These are phyloP conservation scores for Dissophora ornata DNA, from an alignment of 192 early-diverging fungal genomes.

Conservation along the genomic window DNA sequence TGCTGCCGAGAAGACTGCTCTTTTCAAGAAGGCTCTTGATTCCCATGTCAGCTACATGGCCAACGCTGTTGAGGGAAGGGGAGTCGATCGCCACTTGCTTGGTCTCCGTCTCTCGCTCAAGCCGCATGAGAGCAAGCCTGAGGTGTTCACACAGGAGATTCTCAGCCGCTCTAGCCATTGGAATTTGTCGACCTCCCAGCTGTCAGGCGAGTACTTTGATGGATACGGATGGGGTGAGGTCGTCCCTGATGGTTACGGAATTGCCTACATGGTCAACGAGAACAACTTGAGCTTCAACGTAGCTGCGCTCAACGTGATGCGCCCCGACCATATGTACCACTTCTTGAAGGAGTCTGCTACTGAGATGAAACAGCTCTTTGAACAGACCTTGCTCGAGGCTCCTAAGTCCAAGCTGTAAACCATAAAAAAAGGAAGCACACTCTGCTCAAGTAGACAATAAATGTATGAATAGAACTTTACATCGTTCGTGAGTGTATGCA, in stretches of 20 bases:
- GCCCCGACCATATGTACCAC: conserved; percentile 76
- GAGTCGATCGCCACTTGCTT: conserved; percentile 95
- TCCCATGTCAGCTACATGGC: conserved; percentile 86
- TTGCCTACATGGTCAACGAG: conserved; percentile 95
- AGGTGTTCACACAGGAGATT: conserved; percentile 89
- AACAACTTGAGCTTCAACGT: conserved; percentile 90
- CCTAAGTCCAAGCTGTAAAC: conserved; percentile 77
- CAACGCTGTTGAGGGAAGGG: conserved; percentile 81
- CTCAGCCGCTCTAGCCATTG: conserved; percentile 87
- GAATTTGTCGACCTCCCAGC: conserved; percentile 93
- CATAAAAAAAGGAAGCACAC: not conserved
- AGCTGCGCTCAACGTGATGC: conserved; percentile 70
- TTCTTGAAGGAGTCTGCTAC: conserved; percentile 87
- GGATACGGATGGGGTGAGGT: conserved; percentile 94
- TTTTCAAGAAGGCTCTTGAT: conserved; percentile 80
- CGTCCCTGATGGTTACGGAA: conserved; percentile 90
- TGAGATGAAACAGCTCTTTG: conserved; percentile 86
- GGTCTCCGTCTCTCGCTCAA: conserved; percentile 84
- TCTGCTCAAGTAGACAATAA: not conserved
- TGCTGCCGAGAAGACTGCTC: conserved; percentile 68
- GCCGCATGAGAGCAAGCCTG: conserved; percentile 81
- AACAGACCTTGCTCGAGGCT: conserved; percentile 66
- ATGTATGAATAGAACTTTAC: too few relatives aligned
- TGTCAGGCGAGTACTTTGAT: conserved; percentile 90
- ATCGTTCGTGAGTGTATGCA: too few relatives aligned